These are phyloP conservation scores for Ambrosiella beaveri DNA, from an alignment of 2,329 filamentous ascomycete genomes.

Conservation along the genomic window DNA sequence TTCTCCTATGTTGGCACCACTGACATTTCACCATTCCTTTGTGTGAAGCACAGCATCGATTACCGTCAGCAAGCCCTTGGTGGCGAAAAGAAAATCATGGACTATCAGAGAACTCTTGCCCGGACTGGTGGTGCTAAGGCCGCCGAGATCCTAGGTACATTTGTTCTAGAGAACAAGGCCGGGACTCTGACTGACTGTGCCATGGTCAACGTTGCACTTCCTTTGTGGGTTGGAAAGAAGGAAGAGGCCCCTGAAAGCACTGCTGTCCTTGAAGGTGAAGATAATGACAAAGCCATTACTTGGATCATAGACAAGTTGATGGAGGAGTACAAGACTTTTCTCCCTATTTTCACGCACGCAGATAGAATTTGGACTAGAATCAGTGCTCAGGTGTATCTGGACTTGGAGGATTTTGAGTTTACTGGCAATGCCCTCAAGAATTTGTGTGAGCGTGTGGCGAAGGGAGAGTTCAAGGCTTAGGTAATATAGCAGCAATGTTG, in stretches of 20 bases:
- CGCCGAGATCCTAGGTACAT: slow-evolving; percentile 48
- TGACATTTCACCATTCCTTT: slow-evolving; percentile 56
- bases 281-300: slow-evolving; percentile 25
- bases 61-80: slow-evolving; percentile 55
- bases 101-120: slow-evolving; percentile 47
- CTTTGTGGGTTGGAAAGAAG: slow-evolving; percentile 28
- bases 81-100: slow-evolving; percentile 52
- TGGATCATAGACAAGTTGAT: slow-evolving; percentile 42
- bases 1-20: slow-evolving; percentile 66
- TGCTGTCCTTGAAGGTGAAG: slow-evolving; percentile 18
- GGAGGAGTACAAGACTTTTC: slow-evolving; percentile 50
- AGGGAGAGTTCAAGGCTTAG: slow-evolving; percentile 18
- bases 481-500: neutral
- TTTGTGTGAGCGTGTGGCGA: slow-evolving; percentile 25
- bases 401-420: slow-evolving; percentile 60
- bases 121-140: slow-evolving; percentile 42
- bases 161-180: slow-evolving; percentile 49
- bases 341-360: slow-evolving; percentile 44
- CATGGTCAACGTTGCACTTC: slow-evolving; percentile 58
- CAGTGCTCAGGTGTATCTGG: slow-evolving; percentile 74
- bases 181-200: slow-evolving; percentile 47
- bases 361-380: slow-evolving; percentile 53
- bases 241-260: slow-evolving; percentile 18
- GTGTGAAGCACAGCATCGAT: slow-evolving; percentile 50
- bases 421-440: slow-evolving; percentile 40